Base-by-base conservation (phyloP, 1,284 basidiomycete genomes). In the Lentinus polychrous region DNA sequence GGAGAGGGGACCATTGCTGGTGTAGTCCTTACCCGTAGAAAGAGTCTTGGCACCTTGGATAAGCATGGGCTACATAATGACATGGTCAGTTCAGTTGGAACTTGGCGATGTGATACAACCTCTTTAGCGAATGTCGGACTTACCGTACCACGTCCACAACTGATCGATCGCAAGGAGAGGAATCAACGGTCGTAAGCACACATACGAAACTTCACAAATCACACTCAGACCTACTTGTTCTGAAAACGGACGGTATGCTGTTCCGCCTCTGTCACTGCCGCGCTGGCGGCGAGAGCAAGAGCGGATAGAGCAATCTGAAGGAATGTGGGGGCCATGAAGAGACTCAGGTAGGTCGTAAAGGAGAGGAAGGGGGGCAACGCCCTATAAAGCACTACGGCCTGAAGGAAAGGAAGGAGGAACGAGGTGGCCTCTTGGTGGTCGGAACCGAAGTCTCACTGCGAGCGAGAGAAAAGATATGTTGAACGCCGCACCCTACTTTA, bases 61-160 rank as follows among this genome's bases (percentile, higher is more conserved):
- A 20, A 71, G 61, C 34, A 53, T 53, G 40, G 68, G 68, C 68
- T 69, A 38, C 10, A 46, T 11, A 18, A 32, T 4, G 18, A 31
- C n/a, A 31, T 24, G 20, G 20, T 34, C 31, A 39, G 15, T 42
- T 6, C 14, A 14, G n/a, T 24, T 5, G n/a, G 17, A 5, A 22
- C n/a, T 41, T 50, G 45, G 41, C 32, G 45, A 31, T 49, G 41
- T 43, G 34, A 8, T n/a, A 18, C 17, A 17, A 22, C 24, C 15
- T 24, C 2, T 48, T 8, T 43, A 12, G 10, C n/a, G n/a, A n/a
- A n/a, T n/a, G n/a, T n/a, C n/a, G n/a, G 23, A 56, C 67, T 52
- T 48, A 71, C 67, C 52, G 65, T 68, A 44, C 69, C 69, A 24
- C 52, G 53, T 18, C 67, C 69, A 54, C 69, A 71, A 49, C 69